These are phyloP conservation scores for Fraxinus albicans DNA, from an alignment of 305 asterid genomes.

Conservation along the genomic window DNA sequence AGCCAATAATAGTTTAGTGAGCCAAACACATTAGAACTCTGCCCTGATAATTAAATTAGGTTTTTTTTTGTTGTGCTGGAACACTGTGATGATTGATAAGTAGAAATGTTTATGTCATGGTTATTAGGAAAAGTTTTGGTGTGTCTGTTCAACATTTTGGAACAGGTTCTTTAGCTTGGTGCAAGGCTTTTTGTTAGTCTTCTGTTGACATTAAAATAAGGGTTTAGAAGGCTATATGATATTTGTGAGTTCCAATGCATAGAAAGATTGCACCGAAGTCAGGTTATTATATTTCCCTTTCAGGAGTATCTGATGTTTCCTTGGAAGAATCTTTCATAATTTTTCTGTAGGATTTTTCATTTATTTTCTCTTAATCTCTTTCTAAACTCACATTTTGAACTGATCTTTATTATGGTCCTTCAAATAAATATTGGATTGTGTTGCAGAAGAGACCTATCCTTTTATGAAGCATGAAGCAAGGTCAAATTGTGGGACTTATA, in stretches of 20 bases:
- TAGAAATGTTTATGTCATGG: not conserved
- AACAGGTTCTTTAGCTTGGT: not conserved
- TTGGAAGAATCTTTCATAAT: not conserved
- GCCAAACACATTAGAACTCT: not conserved
- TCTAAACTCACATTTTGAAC: constrained; percentile 4
- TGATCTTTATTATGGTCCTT: constrained; percentile 15
- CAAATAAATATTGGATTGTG: constrained; percentile 21
- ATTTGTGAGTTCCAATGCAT: not conserved
- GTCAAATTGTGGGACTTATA: constrained; percentile 54
- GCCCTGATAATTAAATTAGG: not conserved
- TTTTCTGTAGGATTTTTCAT: not conserved
- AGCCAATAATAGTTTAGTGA: not conserved
- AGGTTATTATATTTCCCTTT: not conserved
- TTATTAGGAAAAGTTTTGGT: not conserved
- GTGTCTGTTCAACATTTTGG: not conserved
- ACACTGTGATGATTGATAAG: not conserved
- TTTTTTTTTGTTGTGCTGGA: not conserved
- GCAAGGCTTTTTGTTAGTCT: not conserved
- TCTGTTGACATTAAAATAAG: not conserved
- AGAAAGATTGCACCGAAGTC: not conserved
- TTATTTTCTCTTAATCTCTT: not conserved
- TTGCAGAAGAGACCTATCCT: constrained; percentile 50
- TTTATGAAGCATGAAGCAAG: constrained; percentile 34
- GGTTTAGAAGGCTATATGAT: not conserved
- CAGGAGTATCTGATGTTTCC: not conserved